Conservation (phyloP, 805 yeast genomes). For the Spathaspora hagerdaliae region DNA sequence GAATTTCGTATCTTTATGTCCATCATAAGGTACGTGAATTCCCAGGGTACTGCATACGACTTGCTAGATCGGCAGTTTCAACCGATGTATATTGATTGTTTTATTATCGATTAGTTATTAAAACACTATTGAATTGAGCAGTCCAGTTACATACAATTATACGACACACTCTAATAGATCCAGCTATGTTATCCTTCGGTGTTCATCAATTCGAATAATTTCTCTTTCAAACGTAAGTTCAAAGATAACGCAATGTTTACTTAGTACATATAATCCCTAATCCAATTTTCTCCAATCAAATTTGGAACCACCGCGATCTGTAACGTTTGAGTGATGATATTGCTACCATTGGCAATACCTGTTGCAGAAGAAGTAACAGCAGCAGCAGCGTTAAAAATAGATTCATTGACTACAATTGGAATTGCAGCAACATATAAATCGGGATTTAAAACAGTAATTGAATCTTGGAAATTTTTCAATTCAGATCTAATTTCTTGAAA, state of each 20-base stretch:
- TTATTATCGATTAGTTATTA: too few relatives aligned
- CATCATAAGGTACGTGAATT: too few relatives aligned
- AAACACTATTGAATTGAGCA: too few relatives aligned
- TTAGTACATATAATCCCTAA: slow-evolving; percentile 79
- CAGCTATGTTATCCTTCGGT: too few relatives aligned
- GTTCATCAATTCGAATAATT: too few relatives aligned
- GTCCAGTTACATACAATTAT: too few relatives aligned
- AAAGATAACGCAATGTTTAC: slow-evolving; percentile 43
- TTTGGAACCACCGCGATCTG: slow-evolving; percentile 1
- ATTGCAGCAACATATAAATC: slow-evolving; percentile 58
- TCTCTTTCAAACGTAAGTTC: too few relatives aligned
- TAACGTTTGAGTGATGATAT: slow-evolving; percentile 16
- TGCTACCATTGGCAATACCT: slow-evolving; percentile 32
- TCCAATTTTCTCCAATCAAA: slow-evolving; percentile 79
- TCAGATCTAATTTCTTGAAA: slow-evolving; percentile 75
- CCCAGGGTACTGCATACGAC: too few relatives aligned
- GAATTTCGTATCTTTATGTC: too few relatives aligned
- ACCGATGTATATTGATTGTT: too few relatives aligned
- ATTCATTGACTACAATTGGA: slow-evolving; percentile 54
- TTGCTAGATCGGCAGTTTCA: too few relatives aligned
- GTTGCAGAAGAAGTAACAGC: slow-evolving; percentile 43
- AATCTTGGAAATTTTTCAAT: slow-evolving; percentile 79
- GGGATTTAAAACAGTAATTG: slow-evolving; percentile 57
- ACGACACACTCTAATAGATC: too few relatives aligned
- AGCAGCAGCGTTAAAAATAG: slow-evolving; percentile 45